Base-by-base conservation (phyloP, 495 filamentous ascomycete species). In the Barbatosphaeria neglecta region DNA sequence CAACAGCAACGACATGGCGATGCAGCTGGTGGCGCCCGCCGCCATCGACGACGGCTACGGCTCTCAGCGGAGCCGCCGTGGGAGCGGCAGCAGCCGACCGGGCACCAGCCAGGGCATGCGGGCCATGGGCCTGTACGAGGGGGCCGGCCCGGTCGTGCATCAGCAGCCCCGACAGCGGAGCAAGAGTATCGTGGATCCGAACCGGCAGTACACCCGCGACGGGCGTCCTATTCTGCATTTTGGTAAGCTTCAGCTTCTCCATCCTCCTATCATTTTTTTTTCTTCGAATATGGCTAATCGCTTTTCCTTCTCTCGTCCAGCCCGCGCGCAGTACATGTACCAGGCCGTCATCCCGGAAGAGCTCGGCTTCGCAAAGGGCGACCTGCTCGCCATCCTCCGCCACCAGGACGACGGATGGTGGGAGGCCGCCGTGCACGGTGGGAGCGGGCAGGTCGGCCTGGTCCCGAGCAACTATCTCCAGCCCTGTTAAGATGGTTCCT, bases 371-470 rank as follows among this genome's bases (percentile, higher is more conserved):
- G 74, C 77, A 10, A 97, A 97, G 66, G 93, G 93, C 41, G 93
- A 99, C 59, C 73, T 86, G 43, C 68, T 99, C 7, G 87, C 90
- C 1, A 80, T 99, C n/a, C 66, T 94, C 27, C 74, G 87, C 50
- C 78, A 90, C 48, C 93, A 99, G 61, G 93, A 99, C 64, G 93
- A 99, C 58, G 93, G 93, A 10, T 99, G 93, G 93, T 99, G 93
- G 93, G 92, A 97, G 70, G 92, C 93, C 13, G 90, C 96, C 66
- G 77, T 95, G 44, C 85, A 87, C 43, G 85, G 86, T 0, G 68
- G 68, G 17, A 80, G 78, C 54, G 81, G 81, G 22, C 74, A 80
- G 53, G 69, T 84, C 10, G 93, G 93, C 20, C 70, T 99, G 57
- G 93, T 97, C 44, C 93, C 93, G 19, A 95, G 90, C 65, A 99